Evolutionary conservation across 2,329 filamentous ascomycete genomes (phyloP).

Genomic region (Cucurbitaria berberidis): DNA sequence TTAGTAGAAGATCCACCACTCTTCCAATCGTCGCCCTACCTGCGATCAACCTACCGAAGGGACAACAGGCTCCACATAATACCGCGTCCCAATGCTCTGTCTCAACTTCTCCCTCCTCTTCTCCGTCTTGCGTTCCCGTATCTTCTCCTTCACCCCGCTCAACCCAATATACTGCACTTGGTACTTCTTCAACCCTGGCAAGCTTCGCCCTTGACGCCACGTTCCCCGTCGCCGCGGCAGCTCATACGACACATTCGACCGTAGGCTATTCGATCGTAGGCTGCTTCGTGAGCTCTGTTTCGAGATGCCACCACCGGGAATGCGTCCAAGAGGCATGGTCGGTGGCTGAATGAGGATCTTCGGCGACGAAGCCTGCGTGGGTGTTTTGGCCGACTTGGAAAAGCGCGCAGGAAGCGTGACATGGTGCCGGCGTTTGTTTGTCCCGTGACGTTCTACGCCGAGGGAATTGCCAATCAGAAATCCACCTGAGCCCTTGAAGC

Average conservation of each 20-base stretch:
- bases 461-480: constrained; percentile 63
- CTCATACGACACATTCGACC: constrained; percentile 13
- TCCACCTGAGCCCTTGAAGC: constrained; percentile 52
- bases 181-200: constrained; percentile 53
- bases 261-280: constrained; percentile 18
- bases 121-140: constrained; percentile 57
- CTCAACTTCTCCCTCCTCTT: constrained; percentile 60
- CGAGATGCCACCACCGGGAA: constrained; percentile 27
- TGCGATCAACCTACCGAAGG: not conserved
- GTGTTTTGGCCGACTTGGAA: constrained; percentile 15
- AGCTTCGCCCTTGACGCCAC: constrained; percentile 40
- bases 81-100: constrained; percentile 59
- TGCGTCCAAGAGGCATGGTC: constrained; percentile 24
- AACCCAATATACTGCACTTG: constrained; percentile 60
- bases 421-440: constrained; percentile 39
- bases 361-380: constrained; percentile 20
- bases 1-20: too few species aligned
- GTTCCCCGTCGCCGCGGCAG: constrained; percentile 12
- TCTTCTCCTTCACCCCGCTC: constrained; percentile 55
- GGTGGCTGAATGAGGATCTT: constrained; percentile 37
- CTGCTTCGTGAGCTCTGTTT: constrained; percentile 30
- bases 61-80: constrained; percentile 41
- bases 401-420: constrained; percentile 33
- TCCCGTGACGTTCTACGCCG: constrained; percentile 57
- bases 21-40: too few species aligned